Conservation (phyloP, 106 monocot genomes). For the Allium sativum region DNA sequence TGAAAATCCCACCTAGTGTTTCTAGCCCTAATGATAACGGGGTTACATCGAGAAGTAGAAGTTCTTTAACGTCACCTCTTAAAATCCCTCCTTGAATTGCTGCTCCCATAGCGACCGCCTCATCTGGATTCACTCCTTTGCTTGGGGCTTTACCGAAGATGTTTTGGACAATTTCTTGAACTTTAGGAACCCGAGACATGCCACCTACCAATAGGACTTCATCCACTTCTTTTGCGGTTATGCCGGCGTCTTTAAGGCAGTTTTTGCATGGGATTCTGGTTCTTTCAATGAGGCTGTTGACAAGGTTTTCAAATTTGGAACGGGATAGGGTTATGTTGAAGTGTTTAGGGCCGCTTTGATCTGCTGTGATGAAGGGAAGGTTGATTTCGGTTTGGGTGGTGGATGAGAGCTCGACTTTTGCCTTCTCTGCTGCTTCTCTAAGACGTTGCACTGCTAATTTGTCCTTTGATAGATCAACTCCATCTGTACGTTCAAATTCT, state of each 20-base stretch:
- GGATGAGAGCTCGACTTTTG: constrained; percentile 79
- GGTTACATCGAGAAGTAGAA: constrained; percentile 59
- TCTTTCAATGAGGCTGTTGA: constrained; percentile 55
- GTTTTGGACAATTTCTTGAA: constrained; percentile 56
- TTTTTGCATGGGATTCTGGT: constrained; percentile 65
- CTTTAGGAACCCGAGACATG: constrained; percentile 78
- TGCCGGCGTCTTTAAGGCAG: constrained; percentile 69
- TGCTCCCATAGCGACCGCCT: constrained; percentile 79
- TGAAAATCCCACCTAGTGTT: constrained; percentile 68
- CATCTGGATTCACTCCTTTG: constrained; percentile 90
- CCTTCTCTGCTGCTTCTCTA: constrained; percentile 83
- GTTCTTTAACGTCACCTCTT: constrained; percentile 73
- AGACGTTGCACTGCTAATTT: constrained; percentile 68
- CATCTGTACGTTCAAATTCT: constrained; percentile 66
- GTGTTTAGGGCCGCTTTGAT: constrained; percentile 74
- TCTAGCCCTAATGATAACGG: constrained; percentile 60
- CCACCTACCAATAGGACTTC: constrained; percentile 86
- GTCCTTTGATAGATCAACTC: constrained; percentile 72
- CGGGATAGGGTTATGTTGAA: constrained; percentile 67
- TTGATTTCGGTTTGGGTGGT: constrained; percentile 83
- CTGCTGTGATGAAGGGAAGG: constrained; percentile 75
- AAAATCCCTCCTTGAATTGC: constrained; percentile 78
- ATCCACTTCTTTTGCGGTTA: constrained; percentile 63
- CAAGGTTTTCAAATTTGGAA: constrained; percentile 68
- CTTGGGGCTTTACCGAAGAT: constrained; percentile 77